phyloP scores from a whole-genome alignment of 176 grass and related monocot genomes.

The Carex kokanica region DNA sequence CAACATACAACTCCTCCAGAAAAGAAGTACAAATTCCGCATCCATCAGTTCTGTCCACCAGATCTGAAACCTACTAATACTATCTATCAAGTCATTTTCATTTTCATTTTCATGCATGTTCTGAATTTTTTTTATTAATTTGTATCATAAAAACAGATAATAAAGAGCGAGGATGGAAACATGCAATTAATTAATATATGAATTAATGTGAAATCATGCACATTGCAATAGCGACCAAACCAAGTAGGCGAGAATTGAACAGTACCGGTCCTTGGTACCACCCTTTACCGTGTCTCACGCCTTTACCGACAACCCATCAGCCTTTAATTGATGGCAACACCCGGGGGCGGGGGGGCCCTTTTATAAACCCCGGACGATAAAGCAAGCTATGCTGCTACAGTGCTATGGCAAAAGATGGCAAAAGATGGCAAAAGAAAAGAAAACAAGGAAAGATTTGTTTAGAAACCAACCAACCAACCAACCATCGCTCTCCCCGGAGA shows the following conservation, averaged over 20 bases:
- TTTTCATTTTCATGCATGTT: no score
- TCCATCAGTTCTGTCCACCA: neutral
- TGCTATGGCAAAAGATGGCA: conserved; percentile 7
- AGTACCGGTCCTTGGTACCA: neutral
- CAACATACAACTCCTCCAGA: no score
- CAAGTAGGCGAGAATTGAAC: neutral
- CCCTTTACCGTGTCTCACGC: neutral
- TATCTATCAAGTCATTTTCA: neutral
- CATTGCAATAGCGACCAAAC: neutral
- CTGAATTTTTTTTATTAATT: neutral
- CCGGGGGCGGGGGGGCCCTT: neutral
- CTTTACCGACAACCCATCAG: conserved; percentile 17
- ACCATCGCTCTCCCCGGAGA: neutral
- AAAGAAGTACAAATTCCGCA: neutral
- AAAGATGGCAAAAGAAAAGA: neutral
- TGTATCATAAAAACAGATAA: neutral
- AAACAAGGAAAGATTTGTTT: neutral
- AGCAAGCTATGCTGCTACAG: neutral
- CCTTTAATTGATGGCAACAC: neutral
- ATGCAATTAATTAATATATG: neutral
- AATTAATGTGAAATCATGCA: conserved; percentile 8
- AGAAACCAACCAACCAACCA: neutral
- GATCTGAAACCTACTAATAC: neutral
- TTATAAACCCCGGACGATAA: neutral
- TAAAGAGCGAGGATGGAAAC: neutral